Percentiles rank a stretch among this genome's conserved stretches.
Conservation (phyloP, 129 eudicot genomes). For the Kitagawia praeruptora region DNA sequence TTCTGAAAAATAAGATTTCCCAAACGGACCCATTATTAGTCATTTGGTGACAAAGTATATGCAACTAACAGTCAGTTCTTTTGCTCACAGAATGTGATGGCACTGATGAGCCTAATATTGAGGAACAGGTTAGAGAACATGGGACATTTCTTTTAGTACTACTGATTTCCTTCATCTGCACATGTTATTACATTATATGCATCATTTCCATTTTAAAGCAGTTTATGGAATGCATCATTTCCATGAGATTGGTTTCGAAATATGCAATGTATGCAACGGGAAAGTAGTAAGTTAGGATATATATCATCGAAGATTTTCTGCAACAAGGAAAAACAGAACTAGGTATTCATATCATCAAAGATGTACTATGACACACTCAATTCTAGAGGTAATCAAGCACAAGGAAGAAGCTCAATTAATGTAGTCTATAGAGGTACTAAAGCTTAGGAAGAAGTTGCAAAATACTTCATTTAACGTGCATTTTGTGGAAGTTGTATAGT, state of each 20-base stretch:
- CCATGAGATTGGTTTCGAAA: conserved; percentile 50
- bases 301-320: conserved; percentile 7
- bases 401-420: background rate
- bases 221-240: conserved; percentile 90
- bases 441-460: too few species aligned
- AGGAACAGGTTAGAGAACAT: conserved; percentile 60
- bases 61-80: conserved; percentile 14
- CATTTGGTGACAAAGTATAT: background rate
- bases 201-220: conserved; percentile 30
- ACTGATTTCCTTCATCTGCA: background rate
- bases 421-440: background rate
- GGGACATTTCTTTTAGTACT: background rate
- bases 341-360: background rate
- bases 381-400: background rate
- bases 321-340: conserved; percentile 23
- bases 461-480: background rate
- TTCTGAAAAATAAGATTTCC: too few species aligned
- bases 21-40: too few species aligned
- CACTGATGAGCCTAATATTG: conserved; percentile 87
- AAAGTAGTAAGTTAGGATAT: conserved; percentile 9
- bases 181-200: background rate
- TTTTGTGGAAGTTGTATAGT: background rate
- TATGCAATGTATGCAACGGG: conserved; percentile 67
- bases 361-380: conserved; percentile 24
- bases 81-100: conserved; percentile 89